Conservation (phyloP, 202 grass and related monocot genomes). For the Carex arenaria region DNA sequence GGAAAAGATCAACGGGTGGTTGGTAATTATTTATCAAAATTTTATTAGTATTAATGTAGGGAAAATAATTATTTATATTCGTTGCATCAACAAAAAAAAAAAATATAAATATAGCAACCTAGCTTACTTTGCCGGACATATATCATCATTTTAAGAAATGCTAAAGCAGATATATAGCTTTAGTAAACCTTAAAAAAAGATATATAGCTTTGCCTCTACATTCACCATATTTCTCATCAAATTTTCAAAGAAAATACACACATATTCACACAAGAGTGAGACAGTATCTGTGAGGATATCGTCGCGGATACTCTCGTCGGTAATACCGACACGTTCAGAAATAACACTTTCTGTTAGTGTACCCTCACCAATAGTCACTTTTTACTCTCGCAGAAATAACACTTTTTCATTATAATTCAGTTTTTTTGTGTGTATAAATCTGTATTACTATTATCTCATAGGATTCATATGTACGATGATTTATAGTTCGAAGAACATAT, state of each 20-base stretch:
- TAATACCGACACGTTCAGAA: too few species aligned
- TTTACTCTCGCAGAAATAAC: too few species aligned
- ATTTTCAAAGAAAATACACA: neutral
- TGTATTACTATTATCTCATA: neutral
- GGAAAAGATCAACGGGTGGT: too few species aligned
- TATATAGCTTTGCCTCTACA: neutral
- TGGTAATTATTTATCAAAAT: too few species aligned
- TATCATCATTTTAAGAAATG: neutral
- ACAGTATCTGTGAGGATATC: neutral
- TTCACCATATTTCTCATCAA: neutral
- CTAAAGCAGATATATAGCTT: neutral
- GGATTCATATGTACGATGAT: neutral
- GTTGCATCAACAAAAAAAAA: too few species aligned
- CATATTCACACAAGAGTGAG: neutral
- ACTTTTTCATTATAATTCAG: neutral
- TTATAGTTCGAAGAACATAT: neutral
- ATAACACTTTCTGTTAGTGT: too few species aligned
- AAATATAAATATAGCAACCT: too few species aligned
- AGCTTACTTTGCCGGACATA: neutral
- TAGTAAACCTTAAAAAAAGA: too few species aligned
- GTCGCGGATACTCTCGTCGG: too few species aligned
- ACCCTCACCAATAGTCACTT: too few species aligned
- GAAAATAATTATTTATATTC: too few species aligned
- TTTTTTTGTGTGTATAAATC: neutral
- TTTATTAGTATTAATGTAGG: too few species aligned